Evolutionary conservation across 768 basidiomycete genomes (phyloP).

Genomic region (Calocera cornea): DNA sequence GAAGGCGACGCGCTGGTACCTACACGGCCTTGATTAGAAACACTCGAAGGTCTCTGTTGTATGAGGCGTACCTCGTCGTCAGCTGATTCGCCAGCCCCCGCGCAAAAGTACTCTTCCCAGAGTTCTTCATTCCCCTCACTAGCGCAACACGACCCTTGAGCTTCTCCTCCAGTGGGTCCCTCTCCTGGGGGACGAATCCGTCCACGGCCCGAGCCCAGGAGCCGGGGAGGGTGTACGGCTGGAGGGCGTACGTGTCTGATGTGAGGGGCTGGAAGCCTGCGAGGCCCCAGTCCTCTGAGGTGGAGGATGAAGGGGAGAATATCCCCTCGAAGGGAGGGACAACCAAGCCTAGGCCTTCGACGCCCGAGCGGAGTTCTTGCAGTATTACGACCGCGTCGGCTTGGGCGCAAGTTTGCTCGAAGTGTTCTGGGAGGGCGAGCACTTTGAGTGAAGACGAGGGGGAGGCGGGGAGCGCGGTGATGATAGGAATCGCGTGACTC

Average conservation of each 20-base stretch:
- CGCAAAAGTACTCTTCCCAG: constrained; percentile 84
- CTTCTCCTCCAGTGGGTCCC: constrained; percentile 6
- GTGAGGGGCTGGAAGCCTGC: constrained; percentile 28
- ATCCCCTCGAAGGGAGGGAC: constrained; percentile 48
- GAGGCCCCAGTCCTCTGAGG: constrained; percentile 36
- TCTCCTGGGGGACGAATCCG: neutral
- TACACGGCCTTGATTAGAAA: constrained; percentile 20
- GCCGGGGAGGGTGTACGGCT: constrained; percentile 26
- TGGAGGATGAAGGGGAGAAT: constrained; percentile 38
- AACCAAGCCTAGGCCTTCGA: constrained; percentile 53
- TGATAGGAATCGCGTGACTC: constrained; percentile 59
- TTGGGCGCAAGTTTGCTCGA: constrained; percentile 14
- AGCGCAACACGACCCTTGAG: constrained; percentile 35
- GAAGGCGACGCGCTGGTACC: constrained; percentile 72
- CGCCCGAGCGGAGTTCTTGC: constrained; percentile 42
- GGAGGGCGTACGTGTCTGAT: constrained; percentile 14
- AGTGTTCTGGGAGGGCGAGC: constrained; percentile 7
- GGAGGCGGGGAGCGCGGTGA: constrained; percentile 22
- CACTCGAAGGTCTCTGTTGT: too few relatives aligned
- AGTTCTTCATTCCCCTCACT: constrained; percentile 73
- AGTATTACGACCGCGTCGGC: constrained; percentile 38
- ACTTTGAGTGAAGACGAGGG: neutral
- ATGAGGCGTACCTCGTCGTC: constrained; percentile 42
- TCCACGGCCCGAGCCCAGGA: constrained; percentile 28
- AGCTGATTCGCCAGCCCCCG: constrained; percentile 59